Evolutionary conservation across 192 early-diverging fungal genomes (phyloP), one percentile per base, ranked within the genome.

Genomic region (Coemansia sp.): DNA sequence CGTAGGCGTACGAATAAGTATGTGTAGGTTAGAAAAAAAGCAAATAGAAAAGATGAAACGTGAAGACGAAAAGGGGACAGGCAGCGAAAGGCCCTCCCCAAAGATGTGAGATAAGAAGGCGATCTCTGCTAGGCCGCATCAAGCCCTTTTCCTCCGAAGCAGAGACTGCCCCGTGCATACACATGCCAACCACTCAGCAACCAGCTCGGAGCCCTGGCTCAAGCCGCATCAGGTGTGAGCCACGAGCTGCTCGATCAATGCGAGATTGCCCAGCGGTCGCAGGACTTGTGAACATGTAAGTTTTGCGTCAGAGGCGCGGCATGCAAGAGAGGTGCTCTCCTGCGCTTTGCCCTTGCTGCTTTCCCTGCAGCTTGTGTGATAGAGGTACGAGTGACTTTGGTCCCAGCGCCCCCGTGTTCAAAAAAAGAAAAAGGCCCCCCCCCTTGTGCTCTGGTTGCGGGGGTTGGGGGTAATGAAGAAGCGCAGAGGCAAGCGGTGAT

Each of bases 121-220:
- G 57, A 59, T 59, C 57, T 20, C 22, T 52, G 49, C 20, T n/a
- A 10, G 49, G 18, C 49, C 20, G 20, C 20, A 52, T 52, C n/a
- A 7, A 52, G 49, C 20, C n/a, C n/a, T 9, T 24, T 52, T 18
- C 16, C 22, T 52, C 49, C 49, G 49, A 52, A 44, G 36, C 36
- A 9, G 36, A 36, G 36, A 36, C 36, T 44, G 43, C 11, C 11
- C 13, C 43, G 43, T 44, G 43, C 47, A 36, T 36, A 0, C 2
- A 0, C 47, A 0, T 49, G 47, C 0, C 47, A 49, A 20, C 47
- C 47, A 49, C 18, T 49, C 8, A 49, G 47, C 22, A 38, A 38
- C 6, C 59, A 13, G 59, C 59, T 61, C 36, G 59, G 34, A 36
- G 33, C 59, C 61, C 61, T 42, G 61, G 61, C 61, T 63, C 61